A percentile compares a stretch with the other conserved stretches of the same genome.
These are phyloP conservation scores for apple (Malus domestica) DNA, from an alignment of 306 rosid species.

Conservation along the genomic window DNA sequence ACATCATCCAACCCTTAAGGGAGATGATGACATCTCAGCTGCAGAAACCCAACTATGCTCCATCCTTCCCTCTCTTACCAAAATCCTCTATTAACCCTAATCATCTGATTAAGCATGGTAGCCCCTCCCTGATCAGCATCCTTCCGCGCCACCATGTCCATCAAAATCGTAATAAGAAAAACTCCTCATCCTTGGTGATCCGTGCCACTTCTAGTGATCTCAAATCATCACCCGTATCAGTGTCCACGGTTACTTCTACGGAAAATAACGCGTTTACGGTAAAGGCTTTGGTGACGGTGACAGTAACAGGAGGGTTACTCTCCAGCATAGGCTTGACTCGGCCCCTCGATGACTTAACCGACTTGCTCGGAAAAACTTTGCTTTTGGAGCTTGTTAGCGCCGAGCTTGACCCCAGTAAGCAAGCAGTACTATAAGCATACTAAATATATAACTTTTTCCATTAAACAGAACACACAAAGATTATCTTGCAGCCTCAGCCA, in stretches of 20 bases:
- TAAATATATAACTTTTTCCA: background rate
- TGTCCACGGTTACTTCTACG: background rate
- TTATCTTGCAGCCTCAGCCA: background rate
- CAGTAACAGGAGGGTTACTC: slow-evolving; percentile 25
- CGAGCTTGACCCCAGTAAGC: slow-evolving; percentile 27
- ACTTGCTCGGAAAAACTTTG: slow-evolving; percentile 65
- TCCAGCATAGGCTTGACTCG: slow-evolving; percentile 35
- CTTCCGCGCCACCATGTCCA: background rate
- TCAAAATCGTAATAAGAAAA: background rate
- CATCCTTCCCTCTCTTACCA: background rate
- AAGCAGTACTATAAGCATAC: too few species aligned
- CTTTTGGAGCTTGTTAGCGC: slow-evolving; percentile 26
- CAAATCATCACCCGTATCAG: background rate
- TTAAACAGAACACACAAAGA: too few species aligned
- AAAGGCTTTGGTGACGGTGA: slow-evolving; percentile 23
- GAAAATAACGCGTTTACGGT: background rate
- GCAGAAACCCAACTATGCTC: background rate
- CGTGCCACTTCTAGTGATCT: background rate
- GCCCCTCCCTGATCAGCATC: background rate
- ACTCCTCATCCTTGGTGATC: background rate
- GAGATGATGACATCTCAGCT: background rate
- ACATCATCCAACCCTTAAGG: background rate
- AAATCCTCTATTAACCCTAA: background rate
- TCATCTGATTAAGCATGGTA: background rate
- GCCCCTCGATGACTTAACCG: slow-evolving; percentile 47